Conservation (phyloP, 768 basidiomycete genomes). For the Coprinellus aureogranulatus region DNA sequence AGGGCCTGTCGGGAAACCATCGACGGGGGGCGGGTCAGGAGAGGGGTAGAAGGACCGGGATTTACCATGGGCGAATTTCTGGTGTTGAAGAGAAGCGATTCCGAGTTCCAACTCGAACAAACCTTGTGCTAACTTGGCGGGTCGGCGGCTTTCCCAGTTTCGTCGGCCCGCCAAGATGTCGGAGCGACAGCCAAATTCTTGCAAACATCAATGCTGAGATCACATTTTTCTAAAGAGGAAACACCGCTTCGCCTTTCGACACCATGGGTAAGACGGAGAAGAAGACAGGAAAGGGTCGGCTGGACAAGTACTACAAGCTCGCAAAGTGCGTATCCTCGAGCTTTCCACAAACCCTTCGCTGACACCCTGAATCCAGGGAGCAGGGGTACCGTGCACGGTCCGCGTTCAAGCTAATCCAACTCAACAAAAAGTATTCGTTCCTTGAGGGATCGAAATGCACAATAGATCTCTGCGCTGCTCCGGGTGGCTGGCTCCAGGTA, state of each 20-base stretch:
- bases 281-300: slow-evolving; percentile 93
- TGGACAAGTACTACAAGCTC: slow-evolving; percentile 97
- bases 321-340: slow-evolving; percentile 60
- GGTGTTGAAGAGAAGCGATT: no score
- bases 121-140: neutral
- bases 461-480: slow-evolving; percentile 97
- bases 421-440: slow-evolving; percentile 97
- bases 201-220: slow-evolving; percentile 1
- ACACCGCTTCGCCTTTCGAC: slow-evolving; percentile 2
- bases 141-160: no score
- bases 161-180: neutral
- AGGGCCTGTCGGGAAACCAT: slow-evolving; percentile 19
- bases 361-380: slow-evolving; percentile 63
- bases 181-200: neutral
- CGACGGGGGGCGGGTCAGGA: slow-evolving; percentile 17
- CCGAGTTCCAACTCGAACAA: neutral
- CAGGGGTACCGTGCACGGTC: slow-evolving; percentile 99
- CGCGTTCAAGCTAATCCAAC: slow-evolving; percentile 97
- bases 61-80: slow-evolving; percentile 14
- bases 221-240: slow-evolving; percentile 9
- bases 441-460: slow-evolving; percentile 87
- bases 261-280: slow-evolving; percentile 80
- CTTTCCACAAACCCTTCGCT: slow-evolving; percentile 6
- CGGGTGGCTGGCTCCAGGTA: slow-evolving; percentile 98
- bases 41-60: slow-evolving; percentile 26